A percentile compares a stretch with the other conserved stretches of the same genome.
Conservation (phyloP, 179 eudicot species). For the Beta macrorhiza region DNA sequence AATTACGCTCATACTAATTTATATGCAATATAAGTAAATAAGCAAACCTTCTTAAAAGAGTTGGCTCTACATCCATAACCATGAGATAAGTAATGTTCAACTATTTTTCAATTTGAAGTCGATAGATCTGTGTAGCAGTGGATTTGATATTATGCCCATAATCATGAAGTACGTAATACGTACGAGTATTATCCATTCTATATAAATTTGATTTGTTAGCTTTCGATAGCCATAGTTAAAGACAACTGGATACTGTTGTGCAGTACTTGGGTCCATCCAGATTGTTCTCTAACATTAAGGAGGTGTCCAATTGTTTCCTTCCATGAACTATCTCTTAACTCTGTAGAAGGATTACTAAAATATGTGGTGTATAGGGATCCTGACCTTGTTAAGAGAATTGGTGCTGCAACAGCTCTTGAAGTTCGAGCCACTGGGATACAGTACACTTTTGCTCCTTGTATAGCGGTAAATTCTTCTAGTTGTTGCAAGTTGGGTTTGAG, state of each 20-base stretch:
- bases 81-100: background rate
- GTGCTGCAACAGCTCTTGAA: slow-evolving; percentile 53
- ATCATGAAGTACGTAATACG: background rate
- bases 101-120: background rate
- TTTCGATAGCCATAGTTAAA: background rate
- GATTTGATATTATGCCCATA: background rate
- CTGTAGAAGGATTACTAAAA: background rate
- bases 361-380: slow-evolving; percentile 34
- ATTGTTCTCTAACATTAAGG: background rate
- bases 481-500: background rate
- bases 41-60: no score
- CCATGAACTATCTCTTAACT: background rate
- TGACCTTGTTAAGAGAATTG: slow-evolving; percentile 45
- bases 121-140: background rate
- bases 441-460: slow-evolving; percentile 52
- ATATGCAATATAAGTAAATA: no score
- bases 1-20: background rate
- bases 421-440: slow-evolving; percentile 53
- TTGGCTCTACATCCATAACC: background rate
- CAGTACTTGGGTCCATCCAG: background rate
- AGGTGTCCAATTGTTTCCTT: background rate
- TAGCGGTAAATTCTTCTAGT: slow-evolving; percentile 35
- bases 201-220: background rate
- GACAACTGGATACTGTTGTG: background rate
- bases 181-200: background rate